Conservation (phyloP, 345 rosid species). For the Hypericum perforatum region DNA sequence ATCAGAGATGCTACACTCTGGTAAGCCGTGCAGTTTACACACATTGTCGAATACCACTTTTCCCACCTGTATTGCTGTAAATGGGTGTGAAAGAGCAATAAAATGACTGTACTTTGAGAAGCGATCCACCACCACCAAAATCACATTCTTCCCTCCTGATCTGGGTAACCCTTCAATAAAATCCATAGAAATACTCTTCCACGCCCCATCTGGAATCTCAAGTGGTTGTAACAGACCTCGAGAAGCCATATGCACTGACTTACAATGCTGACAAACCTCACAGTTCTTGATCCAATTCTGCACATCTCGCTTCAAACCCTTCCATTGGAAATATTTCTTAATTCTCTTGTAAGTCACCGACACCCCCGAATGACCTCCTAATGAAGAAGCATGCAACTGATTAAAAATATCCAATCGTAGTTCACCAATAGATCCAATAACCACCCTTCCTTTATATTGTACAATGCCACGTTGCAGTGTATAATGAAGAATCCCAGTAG, state of each 20-base stretch:
- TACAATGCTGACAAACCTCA: not conserved
- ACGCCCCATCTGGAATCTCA: no score
- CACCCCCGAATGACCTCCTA: not conserved
- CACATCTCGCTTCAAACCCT: not conserved
- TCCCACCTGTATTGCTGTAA: no score
- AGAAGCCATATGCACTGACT: no score
- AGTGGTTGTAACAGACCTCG: no score
- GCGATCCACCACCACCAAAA: no score
- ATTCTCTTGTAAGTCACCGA: not conserved
- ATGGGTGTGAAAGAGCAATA: no score
- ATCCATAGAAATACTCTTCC: no score
- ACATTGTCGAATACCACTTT: no score
- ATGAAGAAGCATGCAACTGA: not conserved
- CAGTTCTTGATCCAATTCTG: not conserved
- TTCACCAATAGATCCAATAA: not conserved
- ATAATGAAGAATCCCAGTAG: not conserved
- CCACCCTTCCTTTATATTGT: not conserved
- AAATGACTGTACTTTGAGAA: no score
- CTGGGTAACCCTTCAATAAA: no score
- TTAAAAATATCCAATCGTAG: not conserved
- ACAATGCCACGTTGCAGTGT: not conserved
- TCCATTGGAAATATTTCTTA: not conserved
- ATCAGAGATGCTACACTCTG: not conserved
- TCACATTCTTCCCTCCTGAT: no score
- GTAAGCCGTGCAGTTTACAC: not conserved